Conservation (phyloP, 768 basidiomycete species). For the Tubosaeta brunneosetosa region DNA sequence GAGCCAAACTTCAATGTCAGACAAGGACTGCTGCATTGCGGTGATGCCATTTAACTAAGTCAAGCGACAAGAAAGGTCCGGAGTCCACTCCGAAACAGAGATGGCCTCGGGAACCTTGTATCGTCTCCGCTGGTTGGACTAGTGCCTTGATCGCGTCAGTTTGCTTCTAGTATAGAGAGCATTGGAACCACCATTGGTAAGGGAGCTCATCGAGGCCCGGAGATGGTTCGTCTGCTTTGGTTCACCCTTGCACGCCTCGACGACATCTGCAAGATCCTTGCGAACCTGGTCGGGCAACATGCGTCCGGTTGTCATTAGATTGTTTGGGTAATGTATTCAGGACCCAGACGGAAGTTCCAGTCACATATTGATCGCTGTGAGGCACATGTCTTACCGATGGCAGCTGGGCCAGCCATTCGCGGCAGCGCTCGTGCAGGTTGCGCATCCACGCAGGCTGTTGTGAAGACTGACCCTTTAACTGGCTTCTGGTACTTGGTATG, state of each 20-base stretch:
- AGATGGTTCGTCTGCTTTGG: constrained; percentile 96
- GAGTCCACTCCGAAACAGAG: constrained; percentile 82
- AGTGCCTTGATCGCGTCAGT: constrained; percentile 51
- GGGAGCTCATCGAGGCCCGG: constrained; percentile 81
- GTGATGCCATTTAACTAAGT: constrained; percentile 74
- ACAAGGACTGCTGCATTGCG: constrained; percentile 49
- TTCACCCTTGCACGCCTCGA: constrained; percentile 79
- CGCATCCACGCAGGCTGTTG: constrained; percentile 97
- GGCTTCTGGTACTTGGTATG: constrained; percentile 43
- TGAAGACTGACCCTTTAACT: constrained; percentile 58
- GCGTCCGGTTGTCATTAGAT: constrained; percentile 61
- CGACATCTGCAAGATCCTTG: constrained; percentile 75
- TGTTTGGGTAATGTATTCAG: constrained; percentile 64
- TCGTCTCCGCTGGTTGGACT: constrained; percentile 85
- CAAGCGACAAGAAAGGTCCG: constrained; percentile 73
- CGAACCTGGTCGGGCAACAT: constrained; percentile 76
- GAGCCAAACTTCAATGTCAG: constrained; percentile 80
- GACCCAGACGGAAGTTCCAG: constrained; percentile 38
- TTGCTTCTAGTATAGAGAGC: background rate
- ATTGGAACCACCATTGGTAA: constrained; percentile 73
- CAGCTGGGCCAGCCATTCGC: constrained; percentile 75
- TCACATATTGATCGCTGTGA: background rate
- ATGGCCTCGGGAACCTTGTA: constrained; percentile 85
- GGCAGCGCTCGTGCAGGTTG: constrained; percentile 70
- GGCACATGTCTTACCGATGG: constrained; percentile 53